These are phyloP conservation scores for Amyloporia xantha DNA, from an alignment of 768 basidiomycete genomes.

Conservation along the genomic window DNA sequence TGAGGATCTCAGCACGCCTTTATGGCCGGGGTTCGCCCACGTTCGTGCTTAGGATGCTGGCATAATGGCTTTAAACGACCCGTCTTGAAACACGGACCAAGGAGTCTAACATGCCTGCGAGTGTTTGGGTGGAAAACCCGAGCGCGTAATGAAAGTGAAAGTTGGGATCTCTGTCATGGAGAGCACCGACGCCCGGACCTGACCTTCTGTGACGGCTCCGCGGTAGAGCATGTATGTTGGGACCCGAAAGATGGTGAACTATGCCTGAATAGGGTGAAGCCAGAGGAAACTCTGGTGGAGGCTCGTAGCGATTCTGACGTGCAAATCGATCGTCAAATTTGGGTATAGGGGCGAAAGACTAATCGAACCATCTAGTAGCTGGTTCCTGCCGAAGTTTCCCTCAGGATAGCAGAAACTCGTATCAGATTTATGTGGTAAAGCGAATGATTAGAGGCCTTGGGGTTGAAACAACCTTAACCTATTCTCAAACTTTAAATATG, in stretches of 20 bases:
- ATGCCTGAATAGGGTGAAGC: constrained; percentile 87
- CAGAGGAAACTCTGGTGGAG: constrained; percentile 96
- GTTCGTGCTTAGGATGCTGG: constrained; percentile 66
- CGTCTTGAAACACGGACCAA: constrained; percentile 84
- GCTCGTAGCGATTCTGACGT: constrained; percentile 94
- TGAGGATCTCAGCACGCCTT: constrained; percentile 57
- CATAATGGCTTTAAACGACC: constrained; percentile 75
- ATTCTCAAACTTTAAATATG: constrained; percentile 68
- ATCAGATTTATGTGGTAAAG: constrained; percentile 60
- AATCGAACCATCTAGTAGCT: constrained; percentile 94
- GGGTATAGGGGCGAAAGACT: constrained; percentile 96
- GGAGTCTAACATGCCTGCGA: too few relatives aligned
- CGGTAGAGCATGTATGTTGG: constrained; percentile 80
- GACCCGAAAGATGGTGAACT: constrained; percentile 90
- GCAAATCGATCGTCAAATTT: constrained; percentile 94
- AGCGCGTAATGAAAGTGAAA: constrained; percentile 68
- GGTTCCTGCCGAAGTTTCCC: constrained; percentile 90
- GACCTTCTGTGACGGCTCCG: constrained; percentile 69
- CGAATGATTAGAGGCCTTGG: constrained; percentile 90
- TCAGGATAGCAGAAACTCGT: constrained; percentile 61
- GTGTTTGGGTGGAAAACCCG: constrained; percentile 71
- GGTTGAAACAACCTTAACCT: constrained; percentile 86
- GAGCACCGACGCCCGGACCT: constrained; percentile 70
- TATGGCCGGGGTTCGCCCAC: constrained; percentile 46
- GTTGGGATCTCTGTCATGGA: constrained; percentile 56